phyloP scores from a whole-genome alignment of 345 rosid genomes.

The Eucalyptus dawsonii region DNA sequence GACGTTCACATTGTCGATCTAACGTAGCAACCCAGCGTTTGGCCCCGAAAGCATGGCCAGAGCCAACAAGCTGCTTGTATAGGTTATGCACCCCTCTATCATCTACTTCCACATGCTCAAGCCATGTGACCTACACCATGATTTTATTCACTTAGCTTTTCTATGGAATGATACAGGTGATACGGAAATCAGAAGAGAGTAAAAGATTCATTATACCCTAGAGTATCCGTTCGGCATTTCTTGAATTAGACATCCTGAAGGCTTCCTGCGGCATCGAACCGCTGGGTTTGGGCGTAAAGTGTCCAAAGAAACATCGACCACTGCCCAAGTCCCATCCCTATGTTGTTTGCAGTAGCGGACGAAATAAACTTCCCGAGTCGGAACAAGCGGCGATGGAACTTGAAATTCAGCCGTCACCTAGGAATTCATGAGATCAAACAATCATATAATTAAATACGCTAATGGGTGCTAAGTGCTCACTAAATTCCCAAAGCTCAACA shows the following conservation, averaged over 20 bases:
- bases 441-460: not conserved
- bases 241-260: constrained; percentile 88
- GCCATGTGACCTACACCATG: constrained; percentile 60
- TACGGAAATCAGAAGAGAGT: not conserved
- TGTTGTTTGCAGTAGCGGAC: constrained; percentile 75
- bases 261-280: constrained; percentile 51
- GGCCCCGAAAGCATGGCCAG: constrained; percentile 83
- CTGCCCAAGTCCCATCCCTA: constrained; percentile 76
- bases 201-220: constrained; percentile 19
- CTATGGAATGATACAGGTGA: not conserved
- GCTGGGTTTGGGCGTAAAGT: constrained; percentile 34
- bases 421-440: not conserved
- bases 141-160: not conserved
- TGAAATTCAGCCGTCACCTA: constrained; percentile 85
- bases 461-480: not conserved
- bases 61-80: constrained; percentile 44
- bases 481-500: not conserved
- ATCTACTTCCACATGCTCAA: constrained; percentile 87
- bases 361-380: constrained; percentile 64
- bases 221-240: constrained; percentile 75
- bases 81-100: constrained; percentile 50
- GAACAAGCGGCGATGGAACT: constrained; percentile 67
- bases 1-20: constrained; percentile 71
- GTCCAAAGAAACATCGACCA: constrained; percentile 93
- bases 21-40: constrained; percentile 85